Evolutionary conservation across 495 filamentous ascomycete species (phyloP).

Genomic region (Halenospora varia): DNA sequence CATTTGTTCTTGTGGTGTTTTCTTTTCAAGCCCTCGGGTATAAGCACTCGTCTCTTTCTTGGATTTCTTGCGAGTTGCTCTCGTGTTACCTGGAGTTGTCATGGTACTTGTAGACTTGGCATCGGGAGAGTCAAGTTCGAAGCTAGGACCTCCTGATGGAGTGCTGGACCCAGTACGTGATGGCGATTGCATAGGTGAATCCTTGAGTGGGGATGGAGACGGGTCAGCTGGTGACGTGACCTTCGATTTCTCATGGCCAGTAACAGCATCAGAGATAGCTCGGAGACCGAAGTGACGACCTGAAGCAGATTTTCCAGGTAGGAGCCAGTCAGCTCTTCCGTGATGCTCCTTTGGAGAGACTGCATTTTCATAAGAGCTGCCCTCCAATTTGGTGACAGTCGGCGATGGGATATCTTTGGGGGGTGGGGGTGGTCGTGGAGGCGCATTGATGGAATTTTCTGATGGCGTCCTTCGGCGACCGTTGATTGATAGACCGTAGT

Average conservation of each 20-base stretch:
- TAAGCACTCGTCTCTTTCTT: slow-evolving; percentile 97
- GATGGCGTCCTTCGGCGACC: slow-evolving; percentile 46
- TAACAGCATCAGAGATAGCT: slow-evolving; percentile 76
- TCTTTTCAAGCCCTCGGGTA: slow-evolving; percentile 78
- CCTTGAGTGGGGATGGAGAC: slow-evolving; percentile 50
- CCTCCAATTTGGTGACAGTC: slow-evolving; percentile 66
- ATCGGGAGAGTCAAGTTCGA: slow-evolving; percentile 73
- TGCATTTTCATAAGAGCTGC: slow-evolving; percentile 43
- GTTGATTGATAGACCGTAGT: slow-evolving; percentile 49
- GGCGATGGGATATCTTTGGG: slow-evolving; percentile 37
- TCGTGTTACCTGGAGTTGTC: slow-evolving; percentile 32
- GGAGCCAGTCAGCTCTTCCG: slow-evolving; percentile 43
- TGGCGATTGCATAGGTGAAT: slow-evolving; percentile 63
- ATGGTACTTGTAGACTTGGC: slow-evolving; percentile 49
- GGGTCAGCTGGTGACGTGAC: slow-evolving; percentile 44
- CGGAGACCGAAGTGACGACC: slow-evolving; percentile 58
- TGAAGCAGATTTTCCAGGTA: slow-evolving; percentile 49
- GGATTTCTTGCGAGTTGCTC: slow-evolving; percentile 46
- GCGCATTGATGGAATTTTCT: slow-evolving; percentile 40
- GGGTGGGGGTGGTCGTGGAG: slow-evolving; percentile 40
- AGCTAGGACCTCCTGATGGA: slow-evolving; percentile 74
- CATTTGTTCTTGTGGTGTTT: slow-evolving; percentile 80
- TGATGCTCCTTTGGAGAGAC: slow-evolving; percentile 44
- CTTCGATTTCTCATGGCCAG: slow-evolving; percentile 54
- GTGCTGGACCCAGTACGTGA: slow-evolving; percentile 80